These are phyloP conservation scores for Exutisphaerella laricina DNA, from an alignment of 2,329 filamentous ascomycete genomes.

Conservation along the genomic window DNA sequence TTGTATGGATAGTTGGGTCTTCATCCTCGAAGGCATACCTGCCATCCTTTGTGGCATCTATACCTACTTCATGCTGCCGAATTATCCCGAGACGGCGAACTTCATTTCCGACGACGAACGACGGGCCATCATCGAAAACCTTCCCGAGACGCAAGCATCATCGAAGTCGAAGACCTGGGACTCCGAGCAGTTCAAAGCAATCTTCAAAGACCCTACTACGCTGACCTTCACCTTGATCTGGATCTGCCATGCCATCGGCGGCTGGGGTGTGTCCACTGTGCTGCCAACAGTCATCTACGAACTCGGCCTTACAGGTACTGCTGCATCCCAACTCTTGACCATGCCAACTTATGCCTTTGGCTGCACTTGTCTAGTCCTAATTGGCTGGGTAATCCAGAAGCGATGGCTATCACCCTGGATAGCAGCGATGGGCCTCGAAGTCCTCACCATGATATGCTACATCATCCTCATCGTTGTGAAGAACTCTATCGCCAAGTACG, in stretches of 20 bases:
- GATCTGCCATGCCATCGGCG: conserved; percentile 26
- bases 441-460: conserved; percentile 36
- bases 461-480: conserved; percentile 37
- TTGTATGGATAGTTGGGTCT: conserved; percentile 14
- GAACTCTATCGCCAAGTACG: conserved; percentile 34
- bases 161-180: conserved; percentile 22
- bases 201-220: conserved; percentile 20
- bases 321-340: conserved; percentile 41
- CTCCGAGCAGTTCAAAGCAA: conserved; percentile 12
- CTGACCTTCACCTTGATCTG: conserved; percentile 23
- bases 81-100: conserved; percentile 52
- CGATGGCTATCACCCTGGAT: conserved; percentile 16
- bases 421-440: conserved; percentile 28
- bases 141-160: conserved; percentile 20
- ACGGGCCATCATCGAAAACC: conserved; percentile 13
- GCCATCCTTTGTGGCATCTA: conserved; percentile 40
- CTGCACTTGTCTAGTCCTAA: conserved; percentile 15
- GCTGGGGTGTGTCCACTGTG: conserved; percentile 37
- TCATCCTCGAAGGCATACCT: conserved; percentile 21
- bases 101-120: conserved; percentile 48
- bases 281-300: conserved; percentile 39
- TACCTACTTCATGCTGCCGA: conserved; percentile 44
- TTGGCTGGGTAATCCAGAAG: conserved; percentile 21
- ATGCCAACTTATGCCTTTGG: conserved; percentile 26
- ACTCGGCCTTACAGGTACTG: conserved; percentile 39